Conservation (phyloP, 495 filamentous ascomycete species). For the Hyphodiscus hymeniophilus region DNA sequence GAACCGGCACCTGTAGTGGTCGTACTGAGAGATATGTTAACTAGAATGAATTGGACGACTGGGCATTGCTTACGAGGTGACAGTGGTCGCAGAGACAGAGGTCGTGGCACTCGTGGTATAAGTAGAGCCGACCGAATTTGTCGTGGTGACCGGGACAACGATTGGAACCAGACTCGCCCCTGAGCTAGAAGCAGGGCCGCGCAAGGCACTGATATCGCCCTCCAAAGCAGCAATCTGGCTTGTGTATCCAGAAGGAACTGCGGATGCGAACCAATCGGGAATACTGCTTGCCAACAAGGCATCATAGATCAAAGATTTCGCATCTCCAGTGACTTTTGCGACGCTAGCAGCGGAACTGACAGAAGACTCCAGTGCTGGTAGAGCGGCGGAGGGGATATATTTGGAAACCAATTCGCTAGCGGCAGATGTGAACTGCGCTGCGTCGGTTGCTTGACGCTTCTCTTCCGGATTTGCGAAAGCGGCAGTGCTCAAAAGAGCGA, state of each 20-base stretch:
- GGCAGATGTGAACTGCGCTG: slow-evolving; percentile 12
- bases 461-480: slow-evolving; percentile 3
- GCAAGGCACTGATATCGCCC: slow-evolving; percentile 4
- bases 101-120: slow-evolving; percentile 2
- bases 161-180: not conserved
- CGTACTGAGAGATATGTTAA: not conserved
- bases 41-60: no score
- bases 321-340: slow-evolving; percentile 12
- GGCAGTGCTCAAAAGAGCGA: slow-evolving; percentile 5
- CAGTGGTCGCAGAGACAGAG: not conserved
- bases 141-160: slow-evolving; percentile 6
- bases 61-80: not conserved
- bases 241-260: slow-evolving; percentile 9
- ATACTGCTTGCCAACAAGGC: slow-evolving; percentile 6
- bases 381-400: slow-evolving; percentile 13
- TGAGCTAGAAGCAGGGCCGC: not conserved
- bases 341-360: slow-evolving; percentile 12
- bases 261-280: slow-evolving; percentile 16
- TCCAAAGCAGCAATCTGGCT: slow-evolving; percentile 10
- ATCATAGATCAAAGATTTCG: slow-evolving; percentile 6
- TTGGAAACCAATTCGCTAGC: slow-evolving; percentile 15
- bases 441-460: slow-evolving; percentile 7
- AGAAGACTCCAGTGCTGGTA: slow-evolving; percentile 1
- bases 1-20: not conserved
- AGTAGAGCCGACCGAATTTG: slow-evolving; percentile 1